Base-by-base conservation (phyloP, 1,284 basidiomycete species). In the Chalciporus piperatoides region DNA sequence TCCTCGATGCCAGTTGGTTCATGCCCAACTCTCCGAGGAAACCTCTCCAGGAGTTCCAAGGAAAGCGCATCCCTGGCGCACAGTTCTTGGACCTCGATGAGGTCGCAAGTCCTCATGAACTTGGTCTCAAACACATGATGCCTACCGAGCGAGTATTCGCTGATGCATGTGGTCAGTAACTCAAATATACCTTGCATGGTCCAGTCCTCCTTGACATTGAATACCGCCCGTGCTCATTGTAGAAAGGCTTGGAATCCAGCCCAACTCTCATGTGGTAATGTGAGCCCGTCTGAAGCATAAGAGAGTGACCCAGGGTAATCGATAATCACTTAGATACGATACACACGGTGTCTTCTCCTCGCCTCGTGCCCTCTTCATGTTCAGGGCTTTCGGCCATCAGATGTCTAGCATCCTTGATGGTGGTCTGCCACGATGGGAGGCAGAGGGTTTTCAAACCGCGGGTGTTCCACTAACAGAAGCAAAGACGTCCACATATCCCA, bases 121-220 rank as follows among this genome's bases (percentile, higher is more conserved):
- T 93, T 4, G 87, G 86, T 11, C 73, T 98, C 15, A 89, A 88
- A 60, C 95, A 98, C 71, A 98, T 98, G 94, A 86, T 98, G 79
- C 96, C 96, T 4, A 70, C 75, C 15, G 73, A 72, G 25, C 74
- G 79, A 36, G 70, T 73, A n/a, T 98, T 98, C 68, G 84, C 86
- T 14, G 71, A 80, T 49, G 86, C 90, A 8, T 92, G 89, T 61
- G 82, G 91, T 92, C 70, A 57, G 83, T 66, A 17, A 49, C 53
- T 49, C 43, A 35, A 30, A 33, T 27, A 28, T 38, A 49, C 30
- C 38, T 17, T 37, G 23, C 37, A 23, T 51, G 15, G n/a, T 21
- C 40, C 44, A 3, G 10, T 40, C 41, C 45, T 27, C 24, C 46
- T 42, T 50, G 25, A 36, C 48, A 23, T 36, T 53, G 45, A 60